Conservation (phyloP, 345 rosid species). For the Pelargonium nanum region DNA sequence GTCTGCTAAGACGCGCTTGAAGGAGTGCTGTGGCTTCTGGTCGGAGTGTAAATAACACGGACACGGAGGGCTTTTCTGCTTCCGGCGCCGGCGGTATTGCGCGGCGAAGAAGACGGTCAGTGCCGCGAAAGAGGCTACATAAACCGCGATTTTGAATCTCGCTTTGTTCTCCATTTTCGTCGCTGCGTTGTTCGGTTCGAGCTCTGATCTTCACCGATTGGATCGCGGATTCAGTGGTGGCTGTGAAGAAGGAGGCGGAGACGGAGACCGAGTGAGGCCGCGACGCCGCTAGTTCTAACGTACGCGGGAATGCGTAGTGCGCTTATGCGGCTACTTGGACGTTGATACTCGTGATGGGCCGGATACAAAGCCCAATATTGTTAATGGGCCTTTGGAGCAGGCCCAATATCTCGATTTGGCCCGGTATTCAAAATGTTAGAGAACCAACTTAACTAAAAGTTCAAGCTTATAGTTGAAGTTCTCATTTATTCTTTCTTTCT, state of each 20-base stretch:
- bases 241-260: background rate
- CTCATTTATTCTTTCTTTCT: too few relatives aligned
- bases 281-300: background rate
- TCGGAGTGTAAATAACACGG: constrained; percentile 67
- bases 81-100: constrained; percentile 35
- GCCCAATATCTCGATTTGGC: too few relatives aligned
- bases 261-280: background rate
- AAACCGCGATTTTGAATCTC: constrained; percentile 32
- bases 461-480: too few relatives aligned
- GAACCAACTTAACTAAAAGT: too few relatives aligned
- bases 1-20: constrained; percentile 74
- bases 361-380: background rate
- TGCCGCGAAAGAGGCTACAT: constrained; percentile 42
- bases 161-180: constrained; percentile 29
- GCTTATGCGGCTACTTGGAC: background rate
- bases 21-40: constrained; percentile 50
- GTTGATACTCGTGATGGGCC: background rate
- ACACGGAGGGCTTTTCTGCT: constrained; percentile 18
- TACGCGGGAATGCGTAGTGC: background rate
- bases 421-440: too few relatives aligned
- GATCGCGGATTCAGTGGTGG: background rate
- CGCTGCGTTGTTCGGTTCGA: background rate
- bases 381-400: background rate
- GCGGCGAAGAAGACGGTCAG: constrained; percentile 34
- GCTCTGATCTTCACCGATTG: background rate